Evolutionary conservation across 768 basidiomycete genomes (phyloP).

Genomic region (Tylopilus felleus): DNA sequence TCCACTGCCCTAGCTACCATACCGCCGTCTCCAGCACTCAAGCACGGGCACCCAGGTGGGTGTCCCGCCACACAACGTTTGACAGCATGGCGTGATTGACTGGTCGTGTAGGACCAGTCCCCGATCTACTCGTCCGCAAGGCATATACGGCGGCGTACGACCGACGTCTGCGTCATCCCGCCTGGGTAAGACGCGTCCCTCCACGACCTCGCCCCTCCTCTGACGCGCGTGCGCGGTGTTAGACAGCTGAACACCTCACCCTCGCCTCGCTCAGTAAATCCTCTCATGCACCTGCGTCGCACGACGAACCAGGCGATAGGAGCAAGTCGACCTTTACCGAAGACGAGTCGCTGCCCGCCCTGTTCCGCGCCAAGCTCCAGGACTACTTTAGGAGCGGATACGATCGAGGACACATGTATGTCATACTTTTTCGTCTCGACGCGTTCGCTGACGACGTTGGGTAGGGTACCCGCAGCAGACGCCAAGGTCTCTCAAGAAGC

Average conservation of each 20-base stretch:
- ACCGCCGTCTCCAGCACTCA: constrained; percentile 46
- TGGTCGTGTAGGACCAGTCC: constrained; percentile 68
- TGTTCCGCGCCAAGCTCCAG: constrained; percentile 78
- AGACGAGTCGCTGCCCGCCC: constrained; percentile 70
- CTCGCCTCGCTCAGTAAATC: constrained; percentile 65
- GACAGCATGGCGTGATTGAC: neutral
- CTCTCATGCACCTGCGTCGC: constrained; percentile 28
- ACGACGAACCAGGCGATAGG: constrained; percentile 57
- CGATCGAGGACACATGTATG: constrained; percentile 95
- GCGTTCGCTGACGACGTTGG: neutral
- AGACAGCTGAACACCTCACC: constrained; percentile 97
- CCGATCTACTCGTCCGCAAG: constrained; percentile 73
- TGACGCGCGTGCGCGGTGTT: neutral
- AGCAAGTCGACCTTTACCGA: constrained; percentile 77
- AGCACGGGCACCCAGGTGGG: constrained; percentile 30
- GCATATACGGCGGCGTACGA: constrained; percentile 93
- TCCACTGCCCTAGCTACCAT: constrained; percentile 29
- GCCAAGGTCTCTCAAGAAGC: constrained; percentile 88
- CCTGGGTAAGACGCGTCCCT: constrained; percentile 64
- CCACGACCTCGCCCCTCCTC: neutral
- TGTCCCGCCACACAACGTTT: neutral
- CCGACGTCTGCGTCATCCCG: constrained; percentile 82
- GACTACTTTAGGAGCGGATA: constrained; percentile 95
- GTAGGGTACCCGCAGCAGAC: constrained; percentile 94
- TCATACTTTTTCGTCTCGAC: constrained; percentile 4